A percentile compares a stretch with the other conserved stretches of the same genome.
Evolutionary conservation across 208 protist genomes (phyloP).

Genomic region (Trypanosoma mega): DNA sequence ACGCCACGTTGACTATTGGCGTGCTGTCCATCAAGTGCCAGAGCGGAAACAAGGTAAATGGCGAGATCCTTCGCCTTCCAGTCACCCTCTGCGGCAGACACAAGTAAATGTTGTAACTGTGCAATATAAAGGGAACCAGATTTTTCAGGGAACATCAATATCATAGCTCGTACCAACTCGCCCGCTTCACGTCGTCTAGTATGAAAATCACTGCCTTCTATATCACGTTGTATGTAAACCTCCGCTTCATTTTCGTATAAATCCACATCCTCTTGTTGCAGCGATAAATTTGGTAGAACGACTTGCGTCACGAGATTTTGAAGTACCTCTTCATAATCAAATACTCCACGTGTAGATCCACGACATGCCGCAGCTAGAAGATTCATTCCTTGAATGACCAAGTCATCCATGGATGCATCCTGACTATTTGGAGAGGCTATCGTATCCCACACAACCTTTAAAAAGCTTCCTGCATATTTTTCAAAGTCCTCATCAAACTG

Average conservation of each 20-base stretch:
- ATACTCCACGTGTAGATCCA: slow-evolving; percentile 72
- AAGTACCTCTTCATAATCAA: slow-evolving; percentile 70
- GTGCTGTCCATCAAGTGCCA: slow-evolving; percentile 78
- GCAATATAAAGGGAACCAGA: slow-evolving; percentile 58
- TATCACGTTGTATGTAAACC: slow-evolving; percentile 96
- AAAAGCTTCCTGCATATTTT: slow-evolving; percentile 79
- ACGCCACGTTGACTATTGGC: slow-evolving; percentile 59
- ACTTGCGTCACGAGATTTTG: slow-evolving; percentile 89
- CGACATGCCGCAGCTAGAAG: slow-evolving; percentile 89
- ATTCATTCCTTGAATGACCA: slow-evolving; percentile 85
- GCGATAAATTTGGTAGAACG: slow-evolving; percentile 93
- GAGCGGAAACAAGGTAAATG: slow-evolving; percentile 94
- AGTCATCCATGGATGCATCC: slow-evolving; percentile 60
- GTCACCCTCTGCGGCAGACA: slow-evolving; percentile 35
- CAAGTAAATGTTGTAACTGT: slow-evolving; percentile 53
- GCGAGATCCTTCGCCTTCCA: slow-evolving; percentile 96
- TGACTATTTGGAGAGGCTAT: slow-evolving; percentile 61
- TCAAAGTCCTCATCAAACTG: slow-evolving; percentile 95
- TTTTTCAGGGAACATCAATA: slow-evolving; percentile 67
- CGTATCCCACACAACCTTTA: slow-evolving; percentile 86
- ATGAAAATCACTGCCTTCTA: slow-evolving; percentile 95
- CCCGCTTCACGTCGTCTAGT: slow-evolving; percentile 89
- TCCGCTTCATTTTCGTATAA: slow-evolving; percentile 93
- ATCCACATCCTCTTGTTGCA: slow-evolving; percentile 91
- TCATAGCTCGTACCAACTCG: slow-evolving; percentile 90